Conservation (phyloP, 192 early-diverging fungal genomes). For the Coemansia brasiliensis region DNA sequence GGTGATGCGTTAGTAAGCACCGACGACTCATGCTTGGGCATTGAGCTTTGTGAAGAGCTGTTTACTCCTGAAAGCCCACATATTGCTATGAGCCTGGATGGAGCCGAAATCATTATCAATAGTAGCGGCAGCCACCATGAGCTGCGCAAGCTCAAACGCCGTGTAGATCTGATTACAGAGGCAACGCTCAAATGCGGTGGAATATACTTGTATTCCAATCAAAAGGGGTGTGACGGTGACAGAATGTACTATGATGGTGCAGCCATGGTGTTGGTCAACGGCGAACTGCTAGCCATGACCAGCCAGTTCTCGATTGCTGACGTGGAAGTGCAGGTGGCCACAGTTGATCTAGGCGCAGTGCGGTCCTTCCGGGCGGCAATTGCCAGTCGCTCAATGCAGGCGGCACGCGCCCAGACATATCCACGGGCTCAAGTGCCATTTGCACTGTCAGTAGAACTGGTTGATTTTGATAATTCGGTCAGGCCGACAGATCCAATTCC, state of each 20-base stretch:
- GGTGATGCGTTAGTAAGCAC: slow-evolving; percentile 90
- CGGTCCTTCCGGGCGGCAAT: slow-evolving; percentile 72
- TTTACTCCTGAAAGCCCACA: slow-evolving; percentile 97
- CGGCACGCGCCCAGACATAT: slow-evolving; percentile 63
- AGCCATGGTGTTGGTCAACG: slow-evolving; percentile 87
- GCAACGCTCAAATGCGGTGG: slow-evolving; percentile 95
- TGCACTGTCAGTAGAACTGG: slow-evolving; percentile 42
- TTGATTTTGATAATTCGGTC: slow-evolving; percentile 35
- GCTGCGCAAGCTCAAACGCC: slow-evolving; percentile 82
- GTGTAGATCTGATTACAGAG: slow-evolving; percentile 84
- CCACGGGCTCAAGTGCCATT: slow-evolving; percentile 64
- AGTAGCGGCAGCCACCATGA: slow-evolving; percentile 97
- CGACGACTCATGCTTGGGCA: slow-evolving; percentile 83
- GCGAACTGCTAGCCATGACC: slow-evolving; percentile 82
- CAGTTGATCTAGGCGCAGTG: slow-evolving; percentile 87
- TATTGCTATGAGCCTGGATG: slow-evolving; percentile 88
- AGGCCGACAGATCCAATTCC: slow-evolving; percentile 51
- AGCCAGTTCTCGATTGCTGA: slow-evolving; percentile 91
- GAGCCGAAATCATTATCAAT: slow-evolving; percentile 96
- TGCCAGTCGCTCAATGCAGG: slow-evolving; percentile 81
- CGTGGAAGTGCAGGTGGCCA: slow-evolving; percentile 92
- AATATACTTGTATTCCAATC: slow-evolving; percentile 94
- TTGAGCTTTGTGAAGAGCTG: slow-evolving; percentile 96
- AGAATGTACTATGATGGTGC: slow-evolving; percentile 97
- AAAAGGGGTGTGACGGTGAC: slow-evolving; percentile 97